Base-by-base conservation (phyloP, 768 basidiomycete species). In the Tephrocybe sp. region DNA sequence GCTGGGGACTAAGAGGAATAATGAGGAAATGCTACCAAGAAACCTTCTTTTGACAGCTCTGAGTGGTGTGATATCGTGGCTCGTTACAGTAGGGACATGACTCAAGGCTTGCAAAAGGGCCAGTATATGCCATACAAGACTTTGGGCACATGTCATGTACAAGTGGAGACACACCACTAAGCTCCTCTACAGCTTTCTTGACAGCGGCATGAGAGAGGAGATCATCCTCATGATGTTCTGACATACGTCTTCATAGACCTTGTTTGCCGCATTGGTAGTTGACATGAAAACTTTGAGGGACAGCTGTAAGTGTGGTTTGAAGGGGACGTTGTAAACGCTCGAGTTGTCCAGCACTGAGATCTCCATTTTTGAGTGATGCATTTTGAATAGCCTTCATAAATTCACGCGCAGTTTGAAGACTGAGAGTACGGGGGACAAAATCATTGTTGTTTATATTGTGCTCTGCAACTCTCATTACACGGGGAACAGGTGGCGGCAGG, bases 1-100 rank as follows among this genome's bases (percentile, higher is more conserved):
- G 51, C 23, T 71, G 68, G 0, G 73, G 73, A 1, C 74, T 73
- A 12, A 78, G 19, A 0, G 68, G 72, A 2, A 80, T 66, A 0
- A 74, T 78, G 0, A 47, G 50, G 43, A 73, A 73, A 4, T 63
- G 54, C 6, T 67, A 60, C 0, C 56, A 59, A 0, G 70, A 52
- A 2, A 45, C 22, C n/a, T 44, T 47, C 9, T 47, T 48, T 10
- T 47, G n/a, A n/a, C n/a, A n/a, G n/a, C n/a, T 12, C 50, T 19
- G n/a, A 33, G n/a, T 30, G 2, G 54, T 48, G 15, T 66, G 56
- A 42, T 65, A 67, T 1, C 62, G 63, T 4, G 58, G 36, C 45
- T 61, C 45, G 0, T 41, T 40, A 41, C 72, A 74, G 2, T 38
- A 47, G 0, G 53, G 48, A 43, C 70, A 73, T 0, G 11, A 1